Base-by-base conservation (phyloP, 2,329 filamentous ascomycete species). In the Aureobasidium vineae region DNA sequence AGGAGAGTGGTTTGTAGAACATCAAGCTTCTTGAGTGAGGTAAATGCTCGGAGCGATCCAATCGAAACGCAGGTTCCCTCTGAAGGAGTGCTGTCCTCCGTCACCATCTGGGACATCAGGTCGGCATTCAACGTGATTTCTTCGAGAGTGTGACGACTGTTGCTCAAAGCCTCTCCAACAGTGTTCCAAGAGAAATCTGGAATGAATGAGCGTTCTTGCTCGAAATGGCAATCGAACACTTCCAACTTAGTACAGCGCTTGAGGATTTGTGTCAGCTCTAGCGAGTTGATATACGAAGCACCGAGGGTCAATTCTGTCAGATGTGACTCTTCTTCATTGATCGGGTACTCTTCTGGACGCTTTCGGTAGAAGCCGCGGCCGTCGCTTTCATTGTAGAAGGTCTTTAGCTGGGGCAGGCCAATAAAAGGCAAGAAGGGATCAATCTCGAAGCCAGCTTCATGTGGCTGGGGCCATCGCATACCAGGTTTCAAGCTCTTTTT, bases 361-460 rank as follows among this genome's bases (percentile, higher is more conserved):
- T 6, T 21, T 2, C 7, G 26, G n/a, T 61, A 45, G 10, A 10
- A 1, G n/a, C 57, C 31, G 23, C 3, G 1, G 19, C 36, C 23
- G 16, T 47, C 43, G 2, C 5, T 10, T 3, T 61, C 57, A 3
- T 49, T 11, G 41, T 31, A 49, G 31, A 61, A 49, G 7, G 49
- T 26, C 11, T 26, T n/a, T 7, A 61, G 11, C 2, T 15, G 26
- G 0, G 57, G 31, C 15, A 61, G 43, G 11, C 57, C 41, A 5
- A 61, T 36, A n/a, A 61, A 61, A 1, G n/a, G 28, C 28, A 61
- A 19, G 13, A 61, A 49, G 19, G 57, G 41, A 36, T 61, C 57
- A 2, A 61, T 38, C 57, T 61, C 57, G 16, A 38, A 61, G 3
- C 57, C 57, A 26, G 15, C n/a, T 16, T 15, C 28, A 6, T 23